phyloP scores from a whole-genome alignment of 768 basidiomycete species.

The Lactarius psammicola region DNA sequence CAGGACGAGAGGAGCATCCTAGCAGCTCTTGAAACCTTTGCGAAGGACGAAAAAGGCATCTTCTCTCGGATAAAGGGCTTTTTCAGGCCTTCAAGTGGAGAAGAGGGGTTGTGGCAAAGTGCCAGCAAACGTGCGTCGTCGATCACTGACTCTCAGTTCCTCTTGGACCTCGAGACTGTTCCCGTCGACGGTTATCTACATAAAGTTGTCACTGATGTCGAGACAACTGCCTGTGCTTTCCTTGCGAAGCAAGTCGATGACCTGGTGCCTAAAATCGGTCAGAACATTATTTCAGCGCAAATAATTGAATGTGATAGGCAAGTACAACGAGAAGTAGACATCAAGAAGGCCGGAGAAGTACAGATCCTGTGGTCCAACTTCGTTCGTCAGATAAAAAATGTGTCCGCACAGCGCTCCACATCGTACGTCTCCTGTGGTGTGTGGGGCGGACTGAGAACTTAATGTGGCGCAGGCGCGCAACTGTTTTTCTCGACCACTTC shows the following conservation, averaged over 20 bases:
- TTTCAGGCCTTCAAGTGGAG: background rate
- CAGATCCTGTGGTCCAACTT: background rate
- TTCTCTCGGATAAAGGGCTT: background rate
- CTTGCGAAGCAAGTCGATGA: background rate
- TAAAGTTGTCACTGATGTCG: background rate
- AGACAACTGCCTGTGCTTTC: background rate
- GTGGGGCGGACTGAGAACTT: background rate
- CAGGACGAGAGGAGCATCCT: background rate
- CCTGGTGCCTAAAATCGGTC: background rate
- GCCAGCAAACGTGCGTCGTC: background rate
- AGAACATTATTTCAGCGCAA: background rate
- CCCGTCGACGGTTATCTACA: background rate
- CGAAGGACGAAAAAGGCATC: background rate
- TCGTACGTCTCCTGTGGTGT: background rate
- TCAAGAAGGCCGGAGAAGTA: background rate
- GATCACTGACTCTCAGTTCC: conserved; percentile 4
- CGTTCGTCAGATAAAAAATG: background rate
- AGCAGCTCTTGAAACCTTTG: background rate
- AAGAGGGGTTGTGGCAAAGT: background rate
- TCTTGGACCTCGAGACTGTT: background rate
- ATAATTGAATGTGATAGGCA: background rate
- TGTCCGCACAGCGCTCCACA: background rate
- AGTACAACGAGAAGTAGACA: background rate
- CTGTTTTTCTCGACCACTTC: background rate
- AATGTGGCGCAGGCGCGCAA: background rate